Conservation (phyloP, 164 flowering plant species). For the Chimonanthus praecox region DNA sequence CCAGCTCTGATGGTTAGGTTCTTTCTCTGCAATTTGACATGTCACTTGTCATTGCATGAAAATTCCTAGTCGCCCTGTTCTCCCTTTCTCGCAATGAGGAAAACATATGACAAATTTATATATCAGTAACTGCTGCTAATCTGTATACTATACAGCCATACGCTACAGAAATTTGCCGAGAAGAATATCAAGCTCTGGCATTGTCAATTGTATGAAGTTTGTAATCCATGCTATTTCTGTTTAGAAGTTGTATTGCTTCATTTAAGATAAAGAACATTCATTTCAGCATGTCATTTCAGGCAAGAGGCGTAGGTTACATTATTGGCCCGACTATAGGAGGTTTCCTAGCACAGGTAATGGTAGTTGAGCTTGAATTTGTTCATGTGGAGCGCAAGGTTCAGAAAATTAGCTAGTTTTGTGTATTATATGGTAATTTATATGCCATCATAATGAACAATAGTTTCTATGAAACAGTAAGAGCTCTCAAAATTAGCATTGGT, state of each 20-base stretch:
- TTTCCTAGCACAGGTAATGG: slow-evolving; percentile 48
- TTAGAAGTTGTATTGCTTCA: not conserved
- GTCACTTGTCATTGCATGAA: too few species aligned
- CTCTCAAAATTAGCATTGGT: too few species aligned
- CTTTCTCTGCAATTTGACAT: not conserved
- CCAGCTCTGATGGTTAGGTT: not conserved
- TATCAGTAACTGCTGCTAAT: too few species aligned
- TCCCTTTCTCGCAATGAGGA: too few species aligned
- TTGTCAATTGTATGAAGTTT: slow-evolving; percentile 49
- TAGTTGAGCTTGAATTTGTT: not conserved
- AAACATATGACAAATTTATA: too few species aligned
- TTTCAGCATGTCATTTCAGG: slow-evolving; percentile 21
- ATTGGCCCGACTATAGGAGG: slow-evolving; percentile 64
- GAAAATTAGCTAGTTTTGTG: not conserved
- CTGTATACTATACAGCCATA: slow-evolving; percentile 43
- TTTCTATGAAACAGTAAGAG: too few species aligned
- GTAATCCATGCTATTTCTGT: not conserved
- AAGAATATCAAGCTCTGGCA: slow-evolving; percentile 62
- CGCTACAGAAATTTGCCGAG: slow-evolving; percentile 54
- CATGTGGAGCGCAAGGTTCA: not conserved
- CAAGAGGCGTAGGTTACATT: slow-evolving; percentile 53
- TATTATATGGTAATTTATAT: too few species aligned
- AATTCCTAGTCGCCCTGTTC: too few species aligned
- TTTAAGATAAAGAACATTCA: not conserved
- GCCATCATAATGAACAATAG: not conserved